Evolutionary conservation across 179 eudicot species (phyloP), one percentile per base, ranked within the genome.

Genomic region (Heliamphora pulchella): DNA sequence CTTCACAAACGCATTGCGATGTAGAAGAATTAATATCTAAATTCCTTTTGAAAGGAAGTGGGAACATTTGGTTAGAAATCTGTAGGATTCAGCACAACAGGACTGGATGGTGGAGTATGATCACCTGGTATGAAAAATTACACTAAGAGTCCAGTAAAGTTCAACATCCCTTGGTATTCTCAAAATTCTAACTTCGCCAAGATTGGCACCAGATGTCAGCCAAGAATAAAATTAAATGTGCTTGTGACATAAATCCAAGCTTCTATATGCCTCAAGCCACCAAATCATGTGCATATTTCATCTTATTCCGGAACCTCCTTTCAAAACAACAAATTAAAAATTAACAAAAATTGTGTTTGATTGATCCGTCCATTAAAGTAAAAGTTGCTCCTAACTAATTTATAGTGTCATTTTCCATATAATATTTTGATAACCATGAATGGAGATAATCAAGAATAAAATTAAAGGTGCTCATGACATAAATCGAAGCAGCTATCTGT

Each of bases 151-250:
- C 43, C 68, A 61, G 14, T 44, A 17, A 59, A 59, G 13, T 8
- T 13, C 58, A 63, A 63, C 41, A 62, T 18, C 41, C 47, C 55
- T 11, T 63, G 43, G 47, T 4, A 51, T 71, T 22, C 44, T 73
- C 46, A 11, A 73, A 10, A 67, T 78, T 68, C 55, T 46, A 48
- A 65, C 79, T 77, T 47, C 70, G 48, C 47, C 80, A 50, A 44
- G 10, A 50, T 9, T 77, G 22, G 47, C 22, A 22, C 41, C 1
- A 4, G 64, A 50, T 2, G 10, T 20, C 64, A 6, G 61, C 64
- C 18, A 39, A 77, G 71, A 77, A 65, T 2, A 77, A 64, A 43
- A 18, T 14, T 9, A 50, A 71, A 39, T 18, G 22, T 17, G n/a
- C 13, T 66, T 39, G 17, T 50, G 53, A 41, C 44, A 78, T 41